phyloP scores from a whole-genome alignment of 495 filamentous ascomycete species.

The Cairneyella variabilis region DNA sequence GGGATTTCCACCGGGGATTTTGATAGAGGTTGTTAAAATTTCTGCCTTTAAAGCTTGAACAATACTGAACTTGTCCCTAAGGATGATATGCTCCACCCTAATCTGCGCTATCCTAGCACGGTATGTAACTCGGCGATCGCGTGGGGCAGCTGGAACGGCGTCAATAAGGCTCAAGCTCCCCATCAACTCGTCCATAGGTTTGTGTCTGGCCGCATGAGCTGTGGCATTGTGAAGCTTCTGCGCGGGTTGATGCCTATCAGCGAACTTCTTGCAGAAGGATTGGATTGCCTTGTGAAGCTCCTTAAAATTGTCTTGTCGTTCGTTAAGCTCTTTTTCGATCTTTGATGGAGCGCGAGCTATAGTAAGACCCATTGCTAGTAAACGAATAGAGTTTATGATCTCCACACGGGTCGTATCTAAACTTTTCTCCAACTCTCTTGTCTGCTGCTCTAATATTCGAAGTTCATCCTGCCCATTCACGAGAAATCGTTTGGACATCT shows the following conservation, averaged over 20 bases:
- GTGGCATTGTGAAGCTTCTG: conserved; percentile 26
- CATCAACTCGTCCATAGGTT: conserved; percentile 15
- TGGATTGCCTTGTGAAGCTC: conserved; percentile 14
- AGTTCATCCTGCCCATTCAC: conserved; percentile 16
- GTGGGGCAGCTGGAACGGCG: conserved; percentile 13
- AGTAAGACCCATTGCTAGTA: conserved; percentile 4
- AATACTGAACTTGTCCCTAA: conserved; percentile 17
- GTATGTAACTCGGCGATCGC: conserved; percentile 19
- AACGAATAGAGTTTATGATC: conserved; percentile 7
- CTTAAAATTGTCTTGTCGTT: conserved; percentile 3
- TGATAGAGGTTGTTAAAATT: conserved; percentile 5
- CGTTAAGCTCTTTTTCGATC: conserved; percentile 9
- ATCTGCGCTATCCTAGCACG: conserved; percentile 14
- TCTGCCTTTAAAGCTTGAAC: neutral
- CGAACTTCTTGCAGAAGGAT: conserved; percentile 13
- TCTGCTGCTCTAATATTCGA: conserved; percentile 17
- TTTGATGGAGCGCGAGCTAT: neutral
- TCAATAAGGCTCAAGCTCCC: conserved; percentile 9
- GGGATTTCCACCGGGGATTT: conserved; percentile 17
- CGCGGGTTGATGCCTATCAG: conserved; percentile 24
- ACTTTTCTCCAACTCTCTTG: conserved; percentile 10
- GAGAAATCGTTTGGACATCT: conserved; percentile 30
- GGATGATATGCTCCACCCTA: conserved; percentile 13
- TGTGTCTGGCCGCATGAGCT: conserved; percentile 18
- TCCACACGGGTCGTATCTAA: conserved; percentile 5